phyloP scores from a whole-genome alignment of 2,329 filamentous ascomycete genomes.

The Cryoendolithus antarcticus region DNA sequence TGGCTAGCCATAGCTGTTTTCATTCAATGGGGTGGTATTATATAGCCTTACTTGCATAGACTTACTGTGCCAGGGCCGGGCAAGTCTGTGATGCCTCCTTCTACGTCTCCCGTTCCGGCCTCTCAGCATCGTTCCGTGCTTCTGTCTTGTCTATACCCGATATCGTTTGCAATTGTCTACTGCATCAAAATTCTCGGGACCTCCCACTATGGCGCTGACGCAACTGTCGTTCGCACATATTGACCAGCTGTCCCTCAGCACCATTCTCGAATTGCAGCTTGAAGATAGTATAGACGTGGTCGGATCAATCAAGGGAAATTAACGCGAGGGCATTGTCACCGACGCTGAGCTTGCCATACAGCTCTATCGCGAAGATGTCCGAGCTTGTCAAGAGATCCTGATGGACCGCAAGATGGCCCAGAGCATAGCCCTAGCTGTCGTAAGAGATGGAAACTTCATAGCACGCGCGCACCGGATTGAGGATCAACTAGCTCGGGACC shows the following conservation, averaged over 20 bases:
- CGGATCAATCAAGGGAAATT: conserved; percentile 9
- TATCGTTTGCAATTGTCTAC: too few species aligned
- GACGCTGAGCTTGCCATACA: conserved; percentile 13
- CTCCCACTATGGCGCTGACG: conserved; percentile 2
- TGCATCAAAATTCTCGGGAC: too few species aligned
- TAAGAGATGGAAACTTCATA: conserved; percentile 8
- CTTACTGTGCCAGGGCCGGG: too few species aligned
- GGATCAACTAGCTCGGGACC: conserved; percentile 12
- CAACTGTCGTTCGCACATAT: conserved; percentile 2
- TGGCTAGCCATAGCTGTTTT: too few species aligned
- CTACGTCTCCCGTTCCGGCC: too few species aligned
- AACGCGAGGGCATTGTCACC: conserved; percentile 9
- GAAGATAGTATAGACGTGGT: conserved; percentile 7
- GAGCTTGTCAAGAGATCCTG: conserved; percentile 6
- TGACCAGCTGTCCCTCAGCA: conserved; percentile 4
- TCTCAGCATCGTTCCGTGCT: too few species aligned
- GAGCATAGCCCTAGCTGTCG: conserved; percentile 12
- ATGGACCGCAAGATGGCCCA: conserved; percentile 13
- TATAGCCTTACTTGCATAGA: too few species aligned
- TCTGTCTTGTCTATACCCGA: too few species aligned
- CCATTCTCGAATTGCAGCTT: conserved; percentile 7
- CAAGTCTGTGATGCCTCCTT: too few species aligned
- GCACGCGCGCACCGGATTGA: conserved; percentile 8
- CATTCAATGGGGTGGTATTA: too few species aligned
- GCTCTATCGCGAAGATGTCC: conserved; percentile 15